These are phyloP conservation scores for Penicillium verhagenii DNA, from an alignment of 495 filamentous ascomycete genomes.

Conservation along the genomic window DNA sequence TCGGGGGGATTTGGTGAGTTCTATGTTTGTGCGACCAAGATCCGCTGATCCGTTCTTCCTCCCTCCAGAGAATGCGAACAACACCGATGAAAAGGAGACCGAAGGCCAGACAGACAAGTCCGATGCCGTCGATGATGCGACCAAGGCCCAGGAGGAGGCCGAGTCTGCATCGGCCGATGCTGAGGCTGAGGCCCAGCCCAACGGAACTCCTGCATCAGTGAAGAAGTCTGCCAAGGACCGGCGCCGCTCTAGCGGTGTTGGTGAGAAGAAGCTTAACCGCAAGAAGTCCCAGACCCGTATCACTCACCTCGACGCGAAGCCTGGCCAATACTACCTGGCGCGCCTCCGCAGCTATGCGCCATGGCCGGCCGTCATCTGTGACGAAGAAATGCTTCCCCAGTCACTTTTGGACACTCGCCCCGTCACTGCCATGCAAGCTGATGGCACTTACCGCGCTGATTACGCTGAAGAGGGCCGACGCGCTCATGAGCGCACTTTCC, in stretches of 20 bases:
- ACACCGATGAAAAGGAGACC: conserved; percentile 31
- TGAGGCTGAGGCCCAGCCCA: conserved; percentile 32
- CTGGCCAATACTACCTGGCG: conserved; percentile 82
- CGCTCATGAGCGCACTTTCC: conserved; percentile 77
- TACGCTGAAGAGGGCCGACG: conserved; percentile 82
- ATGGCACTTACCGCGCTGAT: conserved; percentile 81
- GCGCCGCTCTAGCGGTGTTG: conserved; percentile 66
- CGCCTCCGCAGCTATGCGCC: conserved; percentile 85
- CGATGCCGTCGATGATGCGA: conserved; percentile 22
- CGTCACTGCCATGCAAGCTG: conserved; percentile 72
- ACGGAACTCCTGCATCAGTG: conserved; percentile 47
- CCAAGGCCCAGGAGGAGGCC: conserved; percentile 33
- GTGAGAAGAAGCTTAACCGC: conserved; percentile 75
- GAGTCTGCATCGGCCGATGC: conserved; percentile 18
- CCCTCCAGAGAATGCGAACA: conserved; percentile 22
- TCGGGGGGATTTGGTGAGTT: not conserved
- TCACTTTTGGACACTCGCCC: conserved; percentile 69
- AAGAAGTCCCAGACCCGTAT: conserved; percentile 75
- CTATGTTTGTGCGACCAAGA: conserved; percentile 23
- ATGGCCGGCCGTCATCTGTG: conserved; percentile 88
- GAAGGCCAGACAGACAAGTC: conserved; percentile 28
- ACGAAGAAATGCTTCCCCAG: conserved; percentile 85
- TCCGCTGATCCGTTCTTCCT: conserved; percentile 24
- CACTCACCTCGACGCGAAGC: conserved; percentile 71
- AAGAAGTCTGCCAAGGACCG: conserved; percentile 51